These are phyloP conservation scores for Panicum miliaceum DNA, from an alignment of 176 grass and related monocot genomes.

Conservation along the genomic window DNA sequence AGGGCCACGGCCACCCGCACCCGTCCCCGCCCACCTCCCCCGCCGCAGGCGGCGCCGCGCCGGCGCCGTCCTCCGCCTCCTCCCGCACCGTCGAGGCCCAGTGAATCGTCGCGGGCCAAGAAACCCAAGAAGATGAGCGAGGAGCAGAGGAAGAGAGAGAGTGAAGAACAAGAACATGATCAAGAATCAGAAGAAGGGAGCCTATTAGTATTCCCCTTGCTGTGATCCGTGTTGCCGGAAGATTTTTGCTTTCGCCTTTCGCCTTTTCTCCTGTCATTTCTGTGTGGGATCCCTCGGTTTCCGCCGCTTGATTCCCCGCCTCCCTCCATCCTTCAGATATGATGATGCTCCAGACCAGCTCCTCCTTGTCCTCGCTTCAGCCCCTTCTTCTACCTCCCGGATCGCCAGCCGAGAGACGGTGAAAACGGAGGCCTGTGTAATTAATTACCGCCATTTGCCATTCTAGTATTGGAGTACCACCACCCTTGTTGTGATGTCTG, in stretches of 20 bases:
- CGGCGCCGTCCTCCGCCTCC: constrained; percentile 33
- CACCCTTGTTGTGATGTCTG: not conserved
- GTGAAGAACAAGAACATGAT: not conserved
- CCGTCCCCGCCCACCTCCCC: constrained; percentile 37
- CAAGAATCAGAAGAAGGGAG: constrained; percentile 42
- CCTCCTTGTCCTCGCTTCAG: no score
- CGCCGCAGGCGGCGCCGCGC: not conserved
- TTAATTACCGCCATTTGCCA: constrained; percentile 32
- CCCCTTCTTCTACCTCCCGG: not conserved
- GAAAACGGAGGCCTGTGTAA: constrained; percentile 38
- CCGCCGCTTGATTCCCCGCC: not conserved
- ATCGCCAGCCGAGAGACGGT: not conserved
- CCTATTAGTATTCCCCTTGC: constrained; percentile 43
- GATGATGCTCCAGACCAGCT: not conserved
- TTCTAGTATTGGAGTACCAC: constrained; percentile 4
- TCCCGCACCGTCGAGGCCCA: constrained; percentile 69
- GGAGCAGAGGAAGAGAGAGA: not conserved
- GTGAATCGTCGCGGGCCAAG: constrained; percentile 37
- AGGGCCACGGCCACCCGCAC: constrained; percentile 44
- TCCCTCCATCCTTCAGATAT: not conserved
- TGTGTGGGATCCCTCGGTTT: constrained; percentile 28
- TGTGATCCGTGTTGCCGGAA: constrained; percentile 37
- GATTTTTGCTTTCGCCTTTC: not conserved
- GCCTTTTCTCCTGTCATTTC: not conserved
- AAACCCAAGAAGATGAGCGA: not conserved